Conservation (phyloP, 208 protist genomes). For the Leishmania martiniquensis region DNA sequence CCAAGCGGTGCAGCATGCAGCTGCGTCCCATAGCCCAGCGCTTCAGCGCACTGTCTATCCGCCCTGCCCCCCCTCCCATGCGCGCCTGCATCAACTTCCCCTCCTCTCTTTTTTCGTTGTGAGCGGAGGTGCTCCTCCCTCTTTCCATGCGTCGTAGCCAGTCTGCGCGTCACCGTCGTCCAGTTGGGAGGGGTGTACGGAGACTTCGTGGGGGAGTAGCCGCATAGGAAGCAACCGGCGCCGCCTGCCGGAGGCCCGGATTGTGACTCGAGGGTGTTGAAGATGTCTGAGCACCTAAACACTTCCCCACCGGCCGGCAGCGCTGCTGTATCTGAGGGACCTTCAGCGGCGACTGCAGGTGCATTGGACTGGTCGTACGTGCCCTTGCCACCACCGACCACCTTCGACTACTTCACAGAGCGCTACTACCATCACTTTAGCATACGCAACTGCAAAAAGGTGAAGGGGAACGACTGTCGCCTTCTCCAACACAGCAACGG, state of each 20-base stretch:
- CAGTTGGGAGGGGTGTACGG: not conserved
- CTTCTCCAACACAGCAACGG: conserved; percentile 90
- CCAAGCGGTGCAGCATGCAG: not conserved
- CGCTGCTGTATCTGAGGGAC: not conserved
- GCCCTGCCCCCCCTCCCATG: not conserved
- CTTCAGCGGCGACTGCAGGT: not conserved
- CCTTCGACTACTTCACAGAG: conserved; percentile 83
- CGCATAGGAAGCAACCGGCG: not conserved
- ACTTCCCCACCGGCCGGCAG: not conserved
- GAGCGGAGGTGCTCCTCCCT: too few relatives aligned
- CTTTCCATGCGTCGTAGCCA: not conserved
- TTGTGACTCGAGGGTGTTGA: not conserved
- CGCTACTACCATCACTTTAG: conserved; percentile 84
- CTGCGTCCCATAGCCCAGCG: not conserved
- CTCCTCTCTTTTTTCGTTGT: not conserved
- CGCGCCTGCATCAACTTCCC: too few relatives aligned
- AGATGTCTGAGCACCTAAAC: not conserved
- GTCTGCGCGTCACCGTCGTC: not conserved
- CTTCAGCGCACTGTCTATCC: not conserved
- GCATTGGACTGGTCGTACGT: conserved; percentile 29
- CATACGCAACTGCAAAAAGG: conserved; percentile 66
- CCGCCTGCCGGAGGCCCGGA: not conserved
- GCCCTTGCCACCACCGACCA: conserved; percentile 28
- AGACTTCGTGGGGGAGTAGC: too few relatives aligned
- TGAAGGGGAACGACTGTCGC: conserved; percentile 69